A percentile compares a stretch with the other conserved stretches of the same genome.
These are phyloP conservation scores for Salvia miltiorrhiza DNA, from an alignment of 257 asterid species.

Conservation along the genomic window DNA sequence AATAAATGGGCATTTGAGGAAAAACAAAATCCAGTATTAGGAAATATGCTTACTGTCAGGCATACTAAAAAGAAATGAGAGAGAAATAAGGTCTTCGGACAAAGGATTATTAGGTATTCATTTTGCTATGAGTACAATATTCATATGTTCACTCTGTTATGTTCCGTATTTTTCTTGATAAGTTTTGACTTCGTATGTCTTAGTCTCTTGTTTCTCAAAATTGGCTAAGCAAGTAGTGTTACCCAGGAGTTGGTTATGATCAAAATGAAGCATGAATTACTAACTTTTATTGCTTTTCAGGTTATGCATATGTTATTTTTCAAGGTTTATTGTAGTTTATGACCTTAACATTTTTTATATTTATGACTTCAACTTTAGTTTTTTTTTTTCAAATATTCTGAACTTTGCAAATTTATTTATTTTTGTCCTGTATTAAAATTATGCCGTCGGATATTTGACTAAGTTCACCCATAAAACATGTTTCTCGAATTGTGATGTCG, in stretches of 20 bases:
- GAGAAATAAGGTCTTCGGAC: background rate
- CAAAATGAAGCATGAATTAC: slow-evolving; percentile 9
- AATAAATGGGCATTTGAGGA: background rate
- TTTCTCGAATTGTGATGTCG: too few relatives aligned
- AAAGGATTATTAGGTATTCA: background rate
- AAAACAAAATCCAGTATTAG: background rate
- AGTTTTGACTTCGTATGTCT: background rate
- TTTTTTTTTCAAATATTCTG: too few relatives aligned
- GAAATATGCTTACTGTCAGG: background rate
- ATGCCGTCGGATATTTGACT: too few relatives aligned
- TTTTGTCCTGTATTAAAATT: too few relatives aligned
- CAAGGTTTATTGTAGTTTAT: too few relatives aligned
- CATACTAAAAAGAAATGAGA: background rate
- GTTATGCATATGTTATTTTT: background rate
- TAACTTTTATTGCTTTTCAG: background rate
- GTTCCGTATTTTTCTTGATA: background rate
- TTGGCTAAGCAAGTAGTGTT: background rate
- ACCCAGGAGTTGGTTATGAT: background rate
- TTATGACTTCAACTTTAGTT: too few relatives aligned
- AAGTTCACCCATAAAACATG: too few relatives aligned
- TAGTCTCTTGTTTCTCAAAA: slow-evolving; percentile 23
- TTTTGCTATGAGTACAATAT: background rate
- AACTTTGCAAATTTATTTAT: too few relatives aligned
- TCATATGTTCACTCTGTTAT: slow-evolving; percentile 14
- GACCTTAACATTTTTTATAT: too few relatives aligned